Evolutionary conservation across 441 rosid species (phyloP).

Genomic region (Croton laevigatus): DNA sequence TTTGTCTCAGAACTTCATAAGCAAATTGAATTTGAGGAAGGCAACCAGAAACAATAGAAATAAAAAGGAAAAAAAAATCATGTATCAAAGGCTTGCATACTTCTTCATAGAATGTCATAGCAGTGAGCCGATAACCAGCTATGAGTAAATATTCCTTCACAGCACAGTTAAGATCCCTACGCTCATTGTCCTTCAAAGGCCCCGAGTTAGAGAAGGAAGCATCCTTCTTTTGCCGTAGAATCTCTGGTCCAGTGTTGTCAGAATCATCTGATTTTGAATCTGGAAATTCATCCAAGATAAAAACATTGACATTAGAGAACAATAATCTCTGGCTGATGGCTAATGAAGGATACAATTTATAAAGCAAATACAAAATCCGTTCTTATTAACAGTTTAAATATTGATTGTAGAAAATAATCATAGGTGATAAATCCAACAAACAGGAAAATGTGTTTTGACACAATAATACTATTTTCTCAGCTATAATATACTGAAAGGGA

Average conservation of each 20-base stretch:
- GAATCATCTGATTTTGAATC: slow-evolving; percentile 45
- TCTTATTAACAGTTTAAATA: no score
- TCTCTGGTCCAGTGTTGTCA: slow-evolving; percentile 43
- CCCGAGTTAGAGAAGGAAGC: slow-evolving; percentile 67
- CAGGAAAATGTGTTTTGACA: neutral
- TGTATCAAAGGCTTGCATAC: slow-evolving; percentile 31
- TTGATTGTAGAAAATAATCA: no score
- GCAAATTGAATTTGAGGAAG: neutral
- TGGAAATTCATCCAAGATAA: slow-evolving; percentile 35
- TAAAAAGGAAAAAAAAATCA: neutral
- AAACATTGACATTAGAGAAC: slow-evolving; percentile 7
- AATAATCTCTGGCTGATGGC: neutral
- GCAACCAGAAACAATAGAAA: neutral
- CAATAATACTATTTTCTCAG: neutral
- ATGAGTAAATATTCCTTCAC: slow-evolving; percentile 90
- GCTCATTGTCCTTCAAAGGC: slow-evolving; percentile 77
- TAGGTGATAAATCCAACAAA: neutral
- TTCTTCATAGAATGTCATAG: slow-evolving; percentile 98
- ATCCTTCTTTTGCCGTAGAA: slow-evolving; percentile 53
- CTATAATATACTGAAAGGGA: neutral
- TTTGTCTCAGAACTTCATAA: neutral
- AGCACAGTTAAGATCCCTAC: slow-evolving; percentile 84
- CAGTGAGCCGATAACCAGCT: slow-evolving; percentile 93
- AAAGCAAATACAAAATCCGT: neutral
- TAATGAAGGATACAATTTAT: neutral